These are phyloP conservation scores for Cystobasidium onofrii DNA, from an alignment of 768 basidiomycete species.

Conservation along the genomic window DNA sequence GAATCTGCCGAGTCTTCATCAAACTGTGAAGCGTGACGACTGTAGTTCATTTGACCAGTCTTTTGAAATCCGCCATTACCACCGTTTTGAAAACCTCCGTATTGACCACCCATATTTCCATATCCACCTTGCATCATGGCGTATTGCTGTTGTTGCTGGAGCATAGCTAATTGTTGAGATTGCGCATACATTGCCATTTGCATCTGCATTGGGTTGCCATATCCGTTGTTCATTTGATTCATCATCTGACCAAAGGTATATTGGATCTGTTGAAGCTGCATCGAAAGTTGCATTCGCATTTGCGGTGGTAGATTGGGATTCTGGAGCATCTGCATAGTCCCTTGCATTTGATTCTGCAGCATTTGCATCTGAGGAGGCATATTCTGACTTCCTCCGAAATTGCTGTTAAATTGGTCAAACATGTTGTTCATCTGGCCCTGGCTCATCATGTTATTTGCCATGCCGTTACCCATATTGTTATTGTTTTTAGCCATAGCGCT, in stretches of 20 bases:
- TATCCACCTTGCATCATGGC: constrained; percentile 19
- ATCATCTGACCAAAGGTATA: constrained; percentile 26
- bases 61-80: neutral
- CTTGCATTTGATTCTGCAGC: constrained; percentile 12
- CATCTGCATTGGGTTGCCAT: constrained; percentile 18
- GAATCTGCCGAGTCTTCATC: constrained; percentile 31
- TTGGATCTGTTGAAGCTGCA: constrained; percentile 20
- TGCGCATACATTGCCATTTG: constrained; percentile 17
- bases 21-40: constrained; percentile 6
- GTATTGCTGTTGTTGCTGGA: constrained; percentile 13
- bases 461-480: neutral
- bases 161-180: constrained; percentile 2
- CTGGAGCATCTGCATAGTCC: constrained; percentile 14
- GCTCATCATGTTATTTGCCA: constrained; percentile 15
- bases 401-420: constrained; percentile 13
- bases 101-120: neutral
- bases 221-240: constrained; percentile 3
- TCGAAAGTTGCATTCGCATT: constrained; percentile 16
- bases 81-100: neutral
- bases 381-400: neutral
- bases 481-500: neutral
- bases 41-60: constrained; percentile 11
- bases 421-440: constrained; percentile 27
- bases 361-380: constrained; percentile 30
- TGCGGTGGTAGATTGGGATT: neutral